phyloP scores from a whole-genome alignment of 345 rosid species.

The Chamaenerion angustifolium region DNA sequence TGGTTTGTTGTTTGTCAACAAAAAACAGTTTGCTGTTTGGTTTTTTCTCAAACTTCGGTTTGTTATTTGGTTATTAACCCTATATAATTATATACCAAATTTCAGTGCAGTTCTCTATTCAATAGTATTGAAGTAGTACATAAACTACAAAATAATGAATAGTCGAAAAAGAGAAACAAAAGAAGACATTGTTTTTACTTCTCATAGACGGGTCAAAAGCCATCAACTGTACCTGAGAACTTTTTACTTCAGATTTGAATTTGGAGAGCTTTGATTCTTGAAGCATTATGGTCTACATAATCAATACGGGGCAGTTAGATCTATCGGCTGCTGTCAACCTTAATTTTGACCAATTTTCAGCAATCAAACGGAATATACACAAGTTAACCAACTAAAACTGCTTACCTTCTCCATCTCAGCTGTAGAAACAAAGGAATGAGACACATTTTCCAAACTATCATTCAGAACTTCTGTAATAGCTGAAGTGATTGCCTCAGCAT shows the following conservation, averaged over 20 bases:
- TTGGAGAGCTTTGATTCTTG: slow-evolving; percentile 75
- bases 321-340: neutral
- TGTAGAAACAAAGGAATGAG: slow-evolving; percentile 66
- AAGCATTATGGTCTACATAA: slow-evolving; percentile 52
- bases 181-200: too few relatives aligned
- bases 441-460: slow-evolving; percentile 83
- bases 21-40: too few relatives aligned
- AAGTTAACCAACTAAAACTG: neutral
- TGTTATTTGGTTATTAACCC: too few relatives aligned
- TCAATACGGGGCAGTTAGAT: neutral
- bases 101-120: too few relatives aligned
- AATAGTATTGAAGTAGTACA: too few relatives aligned
- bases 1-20: too few relatives aligned
- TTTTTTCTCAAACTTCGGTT: too few relatives aligned
- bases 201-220: too few relatives aligned
- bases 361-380: neutral
- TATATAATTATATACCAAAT: too few relatives aligned
- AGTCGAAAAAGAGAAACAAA: too few relatives aligned
- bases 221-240: slow-evolving; percentile 46
- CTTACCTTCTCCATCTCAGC: slow-evolving; percentile 81
- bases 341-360: neutral
- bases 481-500: slow-evolving; percentile 83
- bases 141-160: too few relatives aligned
- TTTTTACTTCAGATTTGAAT: slow-evolving; percentile 72
- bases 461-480: slow-evolving; percentile 80